Evolutionary conservation across 208 protist genomes (phyloP), one percentile per base, ranked within the genome.

Genomic region (Trypanosomatidae sp.): DNA sequence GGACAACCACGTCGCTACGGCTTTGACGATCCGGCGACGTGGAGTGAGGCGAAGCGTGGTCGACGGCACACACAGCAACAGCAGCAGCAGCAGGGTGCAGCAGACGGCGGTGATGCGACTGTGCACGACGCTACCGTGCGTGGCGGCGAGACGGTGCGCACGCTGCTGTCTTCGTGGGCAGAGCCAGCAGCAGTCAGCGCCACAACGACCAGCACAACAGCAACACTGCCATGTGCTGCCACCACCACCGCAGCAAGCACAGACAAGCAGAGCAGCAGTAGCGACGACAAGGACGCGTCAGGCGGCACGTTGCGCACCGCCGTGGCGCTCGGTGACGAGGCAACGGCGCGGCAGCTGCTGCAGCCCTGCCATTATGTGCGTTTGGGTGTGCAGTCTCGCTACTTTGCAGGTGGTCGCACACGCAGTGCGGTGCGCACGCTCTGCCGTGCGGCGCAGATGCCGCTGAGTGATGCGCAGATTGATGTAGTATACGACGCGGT

Each of bases 331-430:
- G n/a, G n/a, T n/a, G n/a, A 92, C 44, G 70, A 86, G 43, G 72
- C 55, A 20, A 77, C 55, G 15, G 77, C 66, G 19, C 64, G 49
- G 24, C 79, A 89, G 62, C 61, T 92, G 10, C 52, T 92, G 15
- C 72, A 92, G 54, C 84, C 84, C 10, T 84, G 60, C 51, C 70
- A 85, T 43, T 92, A 88, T 62, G 77, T 89, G 6, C 56, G 54
- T 13, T 43, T 86, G 6, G 84, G 84, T 7, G 71, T 92, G 23
- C 51, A 83, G 48, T 84, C 76, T 16, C 66, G 71, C 54, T 84
- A 83, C 77, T 92, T 89, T 48, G 79, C 79, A 3, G 76, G 77
- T 8, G 76, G 74, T 11, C 68, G 76, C 21, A 43, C 52, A n/a
- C 48, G 84, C 2, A 77, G 82, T 46, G 59, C 68, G 32, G 66